Base-by-base conservation (phyloP, 2,329 filamentous ascomycete genomes). In the Neurospora crassa region DNA sequence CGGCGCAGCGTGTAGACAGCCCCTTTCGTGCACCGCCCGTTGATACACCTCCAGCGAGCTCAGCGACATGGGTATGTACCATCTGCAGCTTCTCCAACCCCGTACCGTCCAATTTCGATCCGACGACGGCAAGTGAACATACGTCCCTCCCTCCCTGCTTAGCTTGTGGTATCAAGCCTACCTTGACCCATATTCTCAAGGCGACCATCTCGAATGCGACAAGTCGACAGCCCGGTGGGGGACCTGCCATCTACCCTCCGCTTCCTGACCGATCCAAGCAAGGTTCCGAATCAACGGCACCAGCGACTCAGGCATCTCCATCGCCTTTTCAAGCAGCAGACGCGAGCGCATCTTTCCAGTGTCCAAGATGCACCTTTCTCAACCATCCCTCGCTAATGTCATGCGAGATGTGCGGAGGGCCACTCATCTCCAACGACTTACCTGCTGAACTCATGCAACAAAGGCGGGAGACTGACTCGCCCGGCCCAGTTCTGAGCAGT, bases 21-120 rank as follows among this genome's bases (percentile, higher is more conserved):
- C 79, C 81, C 2, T 82, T 84, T 73, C 80, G 84, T 71, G 76
- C 81, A 53, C 78, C 83, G 76, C 74, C 82, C 75, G 71, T 81
- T 82, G 82, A 85, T 18, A 83, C 87, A 41, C 76, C 84, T 1
- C 81, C 86, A 16, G 79, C 84, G 16, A 86, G 85, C 74, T 87
- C 85, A 72, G 93, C 92, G 6, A 97, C 94, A 4, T 98, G 95
- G 95, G 90, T 98, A 24, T 98, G 95, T 82, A 91, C 92, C 1
- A 98, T 98, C 77, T 98, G 95, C 84, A 95, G 92, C 75, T 96
- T 97, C 78, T 95, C 94, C 11, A 98, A 98, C 77, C 91, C 93
- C 0, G 90, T 97, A 1, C 94, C 96, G 0, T 92, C 92, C 45
- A 97, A 97, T 79, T 98, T 98, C 79, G 95, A 98, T 77, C 92